These are phyloP conservation scores for Forsythia viridissima DNA, from an alignment of 257 asterid species.

Conservation along the genomic window DNA sequence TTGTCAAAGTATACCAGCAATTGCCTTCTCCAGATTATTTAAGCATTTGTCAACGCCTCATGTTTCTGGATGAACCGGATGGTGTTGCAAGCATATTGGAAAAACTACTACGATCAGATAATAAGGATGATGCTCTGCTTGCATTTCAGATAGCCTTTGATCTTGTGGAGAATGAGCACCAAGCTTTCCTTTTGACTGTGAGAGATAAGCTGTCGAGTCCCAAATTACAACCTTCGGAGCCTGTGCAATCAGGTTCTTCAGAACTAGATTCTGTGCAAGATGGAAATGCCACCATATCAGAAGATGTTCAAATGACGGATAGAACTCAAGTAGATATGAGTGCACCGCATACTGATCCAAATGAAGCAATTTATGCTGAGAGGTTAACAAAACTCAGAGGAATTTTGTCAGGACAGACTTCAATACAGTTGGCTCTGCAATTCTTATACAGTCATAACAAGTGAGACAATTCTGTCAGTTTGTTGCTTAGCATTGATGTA, in stretches of 20 bases:
- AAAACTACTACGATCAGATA: constrained; percentile 72
- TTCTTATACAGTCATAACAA: constrained; percentile 92
- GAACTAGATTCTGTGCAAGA: constrained; percentile 46
- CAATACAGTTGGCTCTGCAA: constrained; percentile 88
- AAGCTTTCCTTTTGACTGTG: constrained; percentile 83
- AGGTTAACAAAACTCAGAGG: constrained; percentile 70
- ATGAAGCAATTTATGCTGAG: constrained; percentile 69
- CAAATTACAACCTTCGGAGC: constrained; percentile 49
- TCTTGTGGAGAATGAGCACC: constrained; percentile 89
- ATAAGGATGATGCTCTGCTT: constrained; percentile 76
- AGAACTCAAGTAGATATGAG: constrained; percentile 45
- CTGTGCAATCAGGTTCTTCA: constrained; percentile 44
- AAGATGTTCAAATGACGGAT: constrained; percentile 73
- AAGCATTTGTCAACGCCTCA: constrained; percentile 93
- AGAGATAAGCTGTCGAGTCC: constrained; percentile 65
- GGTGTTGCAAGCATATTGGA: constrained; percentile 76
- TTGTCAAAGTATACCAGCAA: constrained; percentile 77
- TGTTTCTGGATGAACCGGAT: constrained; percentile 89
- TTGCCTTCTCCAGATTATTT: constrained; percentile 90
- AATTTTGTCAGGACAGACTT: constrained; percentile 91
- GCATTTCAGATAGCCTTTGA: constrained; percentile 95
- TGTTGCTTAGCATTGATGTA: neutral
- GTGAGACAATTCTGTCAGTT: constrained; percentile 42
- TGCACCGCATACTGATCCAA: constrained; percentile 41
- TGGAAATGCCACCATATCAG: constrained; percentile 41